Conservation (phyloP, 306 rosid species). For the Castanea mollissima region DNA sequence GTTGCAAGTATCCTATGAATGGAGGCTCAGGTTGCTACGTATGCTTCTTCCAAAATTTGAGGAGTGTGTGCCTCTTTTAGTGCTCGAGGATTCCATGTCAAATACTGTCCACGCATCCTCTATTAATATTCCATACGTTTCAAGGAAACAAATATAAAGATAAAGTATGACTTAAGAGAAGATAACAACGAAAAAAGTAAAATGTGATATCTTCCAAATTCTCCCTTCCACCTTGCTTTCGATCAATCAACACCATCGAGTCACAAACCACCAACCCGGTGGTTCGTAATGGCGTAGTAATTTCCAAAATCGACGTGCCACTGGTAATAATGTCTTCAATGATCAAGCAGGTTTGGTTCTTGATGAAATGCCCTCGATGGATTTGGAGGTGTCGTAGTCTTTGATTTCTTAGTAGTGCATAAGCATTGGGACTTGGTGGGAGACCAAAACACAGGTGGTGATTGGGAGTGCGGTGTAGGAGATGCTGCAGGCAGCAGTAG, state of each 20-base stretch:
- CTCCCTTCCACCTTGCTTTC: conserved; percentile 86
- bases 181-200: too few relatives aligned
- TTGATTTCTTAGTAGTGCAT: conserved; percentile 89
- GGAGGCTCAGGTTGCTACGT: too few relatives aligned
- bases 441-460: conserved; percentile 64
- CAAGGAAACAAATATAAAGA: too few relatives aligned
- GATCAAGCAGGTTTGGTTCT: conserved; percentile 63
- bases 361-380: conserved; percentile 63
- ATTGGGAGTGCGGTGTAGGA: conserved; percentile 90
- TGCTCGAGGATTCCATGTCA: too few relatives aligned
- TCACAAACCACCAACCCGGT: conserved; percentile 69
- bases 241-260: conserved; percentile 73
- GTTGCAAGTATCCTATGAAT: too few relatives aligned
- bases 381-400: conserved; percentile 79
- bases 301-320: conserved; percentile 74
- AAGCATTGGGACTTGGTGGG: conserved; percentile 65
- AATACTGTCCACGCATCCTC: too few relatives aligned
- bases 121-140: too few relatives aligned
- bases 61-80: too few relatives aligned
- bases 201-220: conserved; percentile 47
- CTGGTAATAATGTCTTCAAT: conserved; percentile 83
- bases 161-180: too few relatives aligned
- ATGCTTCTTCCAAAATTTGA: too few relatives aligned
- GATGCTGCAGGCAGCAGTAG: conserved; percentile 66
- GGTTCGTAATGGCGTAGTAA: conserved; percentile 60